A percentile compares a stretch with the other conserved stretches of the same genome.
These are phyloP conservation scores for Sabuloglossum arenarium DNA, from an alignment of 495 filamentous ascomycete genomes.

Conservation along the genomic window DNA sequence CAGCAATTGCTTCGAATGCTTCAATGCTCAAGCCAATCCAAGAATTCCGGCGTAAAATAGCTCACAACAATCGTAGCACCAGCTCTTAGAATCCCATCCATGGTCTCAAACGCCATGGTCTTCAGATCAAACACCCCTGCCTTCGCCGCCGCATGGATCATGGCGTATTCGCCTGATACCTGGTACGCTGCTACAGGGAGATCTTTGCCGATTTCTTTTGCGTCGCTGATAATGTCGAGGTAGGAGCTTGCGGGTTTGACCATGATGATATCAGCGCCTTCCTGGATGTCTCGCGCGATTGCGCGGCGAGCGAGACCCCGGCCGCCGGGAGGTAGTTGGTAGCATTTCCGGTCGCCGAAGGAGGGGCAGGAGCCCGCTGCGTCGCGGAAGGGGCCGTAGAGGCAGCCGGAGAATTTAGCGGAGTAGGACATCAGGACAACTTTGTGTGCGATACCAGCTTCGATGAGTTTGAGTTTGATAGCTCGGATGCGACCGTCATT, in stretches of 20 bases:
- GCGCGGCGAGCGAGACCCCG: conserved; percentile 85
- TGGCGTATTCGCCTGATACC: conserved; percentile 90
- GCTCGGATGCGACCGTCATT: conserved; percentile 92
- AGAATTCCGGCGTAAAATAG: conserved; percentile 86
- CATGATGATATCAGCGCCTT: conserved; percentile 97
- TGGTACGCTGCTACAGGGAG: conserved; percentile 90
- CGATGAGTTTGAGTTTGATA: conserved; percentile 91
- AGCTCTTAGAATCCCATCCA: conserved; percentile 78
- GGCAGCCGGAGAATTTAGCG: conserved; percentile 87
- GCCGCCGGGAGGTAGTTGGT: conserved; percentile 82
- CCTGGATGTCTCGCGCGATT: conserved; percentile 70
- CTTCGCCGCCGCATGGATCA: conserved; percentile 92
- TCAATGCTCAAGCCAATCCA: conserved; percentile 50
- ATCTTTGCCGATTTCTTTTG: conserved; percentile 77
- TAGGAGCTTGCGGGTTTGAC: conserved; percentile 92
- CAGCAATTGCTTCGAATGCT: no score
- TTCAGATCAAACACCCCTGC: conserved; percentile 96
- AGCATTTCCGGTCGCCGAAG: conserved; percentile 89
- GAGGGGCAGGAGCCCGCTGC: conserved; percentile 81
- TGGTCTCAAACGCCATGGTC: conserved; percentile 84
- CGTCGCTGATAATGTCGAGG: conserved; percentile 89
- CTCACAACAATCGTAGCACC: conserved; percentile 80
- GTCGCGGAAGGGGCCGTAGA: conserved; percentile 95
- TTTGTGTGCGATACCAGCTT: conserved; percentile 73
- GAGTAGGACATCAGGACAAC: conserved; percentile 91